These are phyloP conservation scores for Calonectria fujianensis DNA, from an alignment of 2,329 filamentous ascomycete genomes.

Conservation along the genomic window DNA sequence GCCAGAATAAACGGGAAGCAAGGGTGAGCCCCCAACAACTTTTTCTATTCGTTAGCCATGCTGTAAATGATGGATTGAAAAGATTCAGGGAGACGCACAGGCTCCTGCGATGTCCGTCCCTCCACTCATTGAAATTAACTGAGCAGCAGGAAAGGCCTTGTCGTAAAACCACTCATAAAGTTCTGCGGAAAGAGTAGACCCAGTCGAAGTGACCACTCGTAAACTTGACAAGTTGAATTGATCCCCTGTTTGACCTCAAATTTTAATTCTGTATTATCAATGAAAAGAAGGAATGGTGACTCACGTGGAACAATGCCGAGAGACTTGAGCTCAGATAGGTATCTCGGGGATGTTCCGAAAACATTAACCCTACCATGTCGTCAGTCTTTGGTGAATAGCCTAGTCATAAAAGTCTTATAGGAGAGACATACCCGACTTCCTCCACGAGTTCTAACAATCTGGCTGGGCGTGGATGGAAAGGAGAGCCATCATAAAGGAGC, in stretches of 20 bases:
- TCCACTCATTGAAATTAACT: constrained; percentile 37
- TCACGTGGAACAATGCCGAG: constrained; percentile 26
- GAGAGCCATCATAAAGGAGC: constrained; percentile 40
- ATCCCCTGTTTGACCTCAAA: background rate
- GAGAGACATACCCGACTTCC: constrained; percentile 26
- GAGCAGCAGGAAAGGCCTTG: constrained; percentile 8
- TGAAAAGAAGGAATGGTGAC: background rate
- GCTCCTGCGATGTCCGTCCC: constrained; percentile 35
- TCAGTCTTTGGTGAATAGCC: background rate
- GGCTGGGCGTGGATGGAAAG: constrained; percentile 36
- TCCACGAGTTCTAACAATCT: constrained; percentile 24
- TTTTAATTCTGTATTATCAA: background rate
- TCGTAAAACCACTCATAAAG: constrained; percentile 38
- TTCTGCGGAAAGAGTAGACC: constrained; percentile 16
- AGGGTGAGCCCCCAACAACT: constrained; percentile 37
- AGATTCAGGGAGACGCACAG: background rate
- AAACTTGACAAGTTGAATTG: constrained; percentile 26
- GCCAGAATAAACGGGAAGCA: constrained; percentile 33
- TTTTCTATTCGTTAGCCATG: background rate
- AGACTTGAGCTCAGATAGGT: constrained; percentile 25
- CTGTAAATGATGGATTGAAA: background rate
- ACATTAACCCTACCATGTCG: constrained; percentile 7
- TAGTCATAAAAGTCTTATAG: no score
- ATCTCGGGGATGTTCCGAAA: constrained; percentile 36
- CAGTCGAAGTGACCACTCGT: constrained; percentile 31